Base-by-base conservation (phyloP, 2,329 filamentous ascomycete species). In the Pseudogymnoascus verrucosus region DNA sequence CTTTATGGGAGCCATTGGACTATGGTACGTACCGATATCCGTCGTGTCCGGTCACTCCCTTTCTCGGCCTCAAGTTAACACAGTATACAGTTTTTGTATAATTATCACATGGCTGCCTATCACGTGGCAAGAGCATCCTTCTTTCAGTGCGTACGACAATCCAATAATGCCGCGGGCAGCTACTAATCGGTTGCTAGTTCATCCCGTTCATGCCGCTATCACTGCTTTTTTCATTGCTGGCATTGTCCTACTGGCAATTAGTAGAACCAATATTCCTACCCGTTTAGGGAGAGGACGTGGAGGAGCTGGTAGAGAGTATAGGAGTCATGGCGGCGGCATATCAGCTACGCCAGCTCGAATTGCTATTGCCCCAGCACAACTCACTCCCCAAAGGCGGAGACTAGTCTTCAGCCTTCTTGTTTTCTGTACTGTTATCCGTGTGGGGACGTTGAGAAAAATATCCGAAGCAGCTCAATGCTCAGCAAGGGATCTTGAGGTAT, bases 401-500 rank as follows among this genome's bases (percentile, higher is more conserved):
- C 37, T 28, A 16, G 40, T 44, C 37, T 42, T 62, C 36, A 31
- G n/a, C 36, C 26, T 31, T 42, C 28, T 64, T 21, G 44, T 51
- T n/a, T 7, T 39, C 12, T 42, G 63, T 39, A 28, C 44, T 19
- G 60, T 34, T 62, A 23, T 62, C n/a, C 57, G 63, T 12, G 44
- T 64, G 28, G 60, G 26, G 12, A 42, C 34, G n/a, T 62, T 62
- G 37, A 39, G 60, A 19, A 31, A 54, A 36, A 62, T 64, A 42
- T 37, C 39, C 8, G 28, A 44, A 51, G 28, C 57, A 11, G 36
- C 19, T 1, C 51, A 62, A 47, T 64, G 63, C 40, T 47, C 63
- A 47, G 28, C 12, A 5, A 26, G 34, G 7, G 63, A 44, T 31
- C 16, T 64, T 14, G 63, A 64, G 63, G 63, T 64, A 64, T 34